Percentiles rank a stretch among this genome's conserved stretches.
These are phyloP conservation scores for Sedum album DNA, from an alignment of 164 flowering plant genomes.

Conservation along the genomic window DNA sequence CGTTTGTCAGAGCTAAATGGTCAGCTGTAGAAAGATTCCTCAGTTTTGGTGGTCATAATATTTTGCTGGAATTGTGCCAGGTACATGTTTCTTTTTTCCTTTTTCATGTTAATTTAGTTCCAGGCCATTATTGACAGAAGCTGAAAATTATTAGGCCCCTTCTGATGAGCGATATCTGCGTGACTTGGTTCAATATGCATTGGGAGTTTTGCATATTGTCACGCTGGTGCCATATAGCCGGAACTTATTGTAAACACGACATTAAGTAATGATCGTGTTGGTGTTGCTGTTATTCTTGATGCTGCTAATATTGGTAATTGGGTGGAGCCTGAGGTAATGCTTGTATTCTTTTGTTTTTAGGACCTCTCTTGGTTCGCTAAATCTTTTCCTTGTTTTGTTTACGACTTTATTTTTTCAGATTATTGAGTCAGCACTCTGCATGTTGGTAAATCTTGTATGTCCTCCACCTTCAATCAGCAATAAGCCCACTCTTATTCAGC, in stretches of 20 bases:
- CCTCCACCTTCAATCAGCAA: constrained; percentile 96
- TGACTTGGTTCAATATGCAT: constrained; percentile 93
- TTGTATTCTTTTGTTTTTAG: neutral
- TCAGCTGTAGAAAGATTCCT: constrained; percentile 75
- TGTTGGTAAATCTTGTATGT: constrained; percentile 87
- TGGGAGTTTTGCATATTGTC: constrained; percentile 87
- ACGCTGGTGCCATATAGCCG: constrained; percentile 79
- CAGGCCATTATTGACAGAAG: neutral
- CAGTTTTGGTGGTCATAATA: constrained; percentile 65
- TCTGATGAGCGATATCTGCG: constrained; percentile 94
- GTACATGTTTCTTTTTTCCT: constrained; percentile 22
- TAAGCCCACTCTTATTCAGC: constrained; percentile 54
- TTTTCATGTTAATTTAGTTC: neutral
- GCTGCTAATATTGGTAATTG: constrained; percentile 50
- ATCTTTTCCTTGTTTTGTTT: neutral
- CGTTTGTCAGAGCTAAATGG: constrained; percentile 82
- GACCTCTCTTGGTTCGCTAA: neutral
- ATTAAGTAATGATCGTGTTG: constrained; percentile 82
- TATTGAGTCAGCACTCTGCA: constrained; percentile 78
- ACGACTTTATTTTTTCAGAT: constrained; percentile 66
- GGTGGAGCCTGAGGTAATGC: constrained; percentile 73
- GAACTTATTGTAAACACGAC: constrained; percentile 66
- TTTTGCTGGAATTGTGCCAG: constrained; percentile 90
- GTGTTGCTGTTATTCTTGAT: constrained; percentile 93
- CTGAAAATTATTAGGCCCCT: constrained; percentile 58